phyloP scores from a whole-genome alignment of 768 basidiomycete genomes.

The Boletus rubropictus region DNA sequence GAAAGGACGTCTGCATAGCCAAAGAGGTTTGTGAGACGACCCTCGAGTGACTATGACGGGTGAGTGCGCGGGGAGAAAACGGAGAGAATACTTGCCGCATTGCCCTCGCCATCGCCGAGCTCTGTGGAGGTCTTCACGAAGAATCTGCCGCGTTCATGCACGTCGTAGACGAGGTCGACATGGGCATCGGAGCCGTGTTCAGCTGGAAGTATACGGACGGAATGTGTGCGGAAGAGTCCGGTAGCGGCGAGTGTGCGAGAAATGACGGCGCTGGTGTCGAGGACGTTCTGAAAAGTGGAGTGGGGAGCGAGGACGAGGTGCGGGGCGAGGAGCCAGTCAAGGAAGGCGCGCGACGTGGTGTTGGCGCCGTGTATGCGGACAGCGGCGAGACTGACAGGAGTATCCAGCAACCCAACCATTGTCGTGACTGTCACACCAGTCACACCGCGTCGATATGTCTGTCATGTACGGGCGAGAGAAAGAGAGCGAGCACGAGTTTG shows the following conservation, averaged over 20 bases:
- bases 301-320: conserved; percentile 33
- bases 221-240: conserved; percentile 69
- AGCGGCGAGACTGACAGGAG: conserved; percentile 62
- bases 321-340: conserved; percentile 72
- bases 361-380: conserved; percentile 78
- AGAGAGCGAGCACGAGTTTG: conserved; percentile 38
- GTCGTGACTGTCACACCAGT: conserved; percentile 15
- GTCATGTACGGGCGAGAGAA: conserved; percentile 66
- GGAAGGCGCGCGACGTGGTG: conserved; percentile 72
- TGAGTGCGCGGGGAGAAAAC: conserved; percentile 1
- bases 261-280: conserved; percentile 65
- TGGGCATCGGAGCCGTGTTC: conserved; percentile 51
- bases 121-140: conserved; percentile 83
- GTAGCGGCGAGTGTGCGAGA: conserved; percentile 62
- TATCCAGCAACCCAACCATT: conserved; percentile 38
- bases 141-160: conserved; percentile 70
- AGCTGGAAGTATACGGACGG: conserved; percentile 56
- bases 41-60: conserved; percentile 60
- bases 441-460: conserved; percentile 37
- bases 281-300: conserved; percentile 53
- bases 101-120: conserved; percentile 89
- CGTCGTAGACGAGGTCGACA: conserved; percentile 75
- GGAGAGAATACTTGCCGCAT: conserved; percentile 56
- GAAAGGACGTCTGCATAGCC: conserved; percentile 88
- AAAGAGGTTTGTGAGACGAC: conserved; percentile 78